Evolutionary conservation across 2,329 filamentous ascomycete species (phyloP).

Genomic region (Alternaria arborescens): DNA sequence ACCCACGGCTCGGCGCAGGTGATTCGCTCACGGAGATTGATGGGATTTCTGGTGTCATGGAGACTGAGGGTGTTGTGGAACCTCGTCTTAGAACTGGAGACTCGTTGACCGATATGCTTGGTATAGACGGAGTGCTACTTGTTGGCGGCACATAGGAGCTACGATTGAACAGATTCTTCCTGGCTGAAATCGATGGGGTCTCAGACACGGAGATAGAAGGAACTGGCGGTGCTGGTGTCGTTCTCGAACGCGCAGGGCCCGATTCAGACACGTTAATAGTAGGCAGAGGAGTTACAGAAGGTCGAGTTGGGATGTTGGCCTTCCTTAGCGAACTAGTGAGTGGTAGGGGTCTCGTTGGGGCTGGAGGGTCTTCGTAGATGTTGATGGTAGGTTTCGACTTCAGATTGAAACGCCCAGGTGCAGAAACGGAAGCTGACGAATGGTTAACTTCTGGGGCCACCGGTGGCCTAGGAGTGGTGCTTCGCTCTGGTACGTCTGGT

Average conservation of each 20-base stretch:
- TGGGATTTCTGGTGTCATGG: slow-evolving; percentile 36
- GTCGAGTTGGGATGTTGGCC: slow-evolving; percentile 37
- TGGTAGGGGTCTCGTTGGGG: slow-evolving; percentile 38
- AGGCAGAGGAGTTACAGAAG: slow-evolving; percentile 38
- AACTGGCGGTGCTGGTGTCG: slow-evolving; percentile 33
- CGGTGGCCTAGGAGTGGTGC: slow-evolving; percentile 27
- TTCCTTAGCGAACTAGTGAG: slow-evolving; percentile 35
- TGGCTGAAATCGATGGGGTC: slow-evolving; percentile 38
- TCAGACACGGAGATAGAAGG: slow-evolving; percentile 33
- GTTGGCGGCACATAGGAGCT: slow-evolving; percentile 27
- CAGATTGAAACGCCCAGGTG: slow-evolving; percentile 30
- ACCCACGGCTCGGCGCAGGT: slow-evolving; percentile 18
- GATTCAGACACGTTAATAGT: slow-evolving; percentile 62
- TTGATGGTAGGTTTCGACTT: slow-evolving; percentile 32
- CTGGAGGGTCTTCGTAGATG: slow-evolving; percentile 41
- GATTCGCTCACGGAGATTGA: slow-evolving; percentile 41
- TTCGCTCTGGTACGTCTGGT: slow-evolving; percentile 39
- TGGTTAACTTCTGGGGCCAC: slow-evolving; percentile 45
- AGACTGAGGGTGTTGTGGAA: slow-evolving; percentile 20
- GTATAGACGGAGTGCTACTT: slow-evolving; percentile 31
- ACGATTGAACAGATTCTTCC: slow-evolving; percentile 21
- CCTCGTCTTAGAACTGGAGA: slow-evolving; percentile 20
- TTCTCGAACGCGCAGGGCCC: slow-evolving; percentile 35
- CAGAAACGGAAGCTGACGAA: slow-evolving; percentile 28
- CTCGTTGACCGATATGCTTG: slow-evolving; percentile 36